Evolutionary conservation across 495 filamentous ascomycete genomes (phyloP), one percentile per base, ranked within the genome.

Genomic region (Aspergillus ostianus): DNA sequence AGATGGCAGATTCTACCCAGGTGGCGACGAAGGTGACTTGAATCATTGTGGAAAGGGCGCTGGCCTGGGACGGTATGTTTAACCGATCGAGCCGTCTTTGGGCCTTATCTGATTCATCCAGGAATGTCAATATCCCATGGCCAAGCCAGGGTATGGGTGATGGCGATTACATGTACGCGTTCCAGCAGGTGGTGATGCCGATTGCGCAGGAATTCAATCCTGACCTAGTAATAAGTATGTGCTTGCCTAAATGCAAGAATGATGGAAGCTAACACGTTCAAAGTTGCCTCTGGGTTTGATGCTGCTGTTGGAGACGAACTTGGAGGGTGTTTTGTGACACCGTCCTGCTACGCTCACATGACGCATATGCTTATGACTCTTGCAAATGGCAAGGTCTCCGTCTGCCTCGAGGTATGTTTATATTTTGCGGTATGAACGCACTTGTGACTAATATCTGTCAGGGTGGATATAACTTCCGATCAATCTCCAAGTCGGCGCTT

Each of bases 311-410:
- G 95, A 8, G 94, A 99, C 73, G 87, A 90, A 56, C 81, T 99
- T 19, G 94, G 94, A 44, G 91, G 87, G 32, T 99, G 95, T 70
- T 92, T 88, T 64, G 93, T 98, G 6, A 87, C 92, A 0, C 94
- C 94, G 0, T 73, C 86, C 21, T 93, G 95, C 67, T 99, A 98
- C 70, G 91, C 92, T 19, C 93, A 98, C 66, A 98, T 99, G 94
- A 97, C 95, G 9, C 90, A 97, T 67, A 97, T 97, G 93, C 82
- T 99, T 18, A 98, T 97, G 92, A 87, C 88, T 13, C 83, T 99
- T n/a, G 93, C 94, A 3, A 79, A 86, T 48, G 94, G 94, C 44
- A 97, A 94, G 69, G 80, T 98, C 49, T 90, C 90, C 10, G 91
- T 96, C 23, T 97, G 93, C 67, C 77, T 98, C 15, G 94, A 96